Evolutionary conservation across 2,329 filamentous ascomycete genomes (phyloP), one percentile per base, ranked within the genome.

Genomic region (Fragosphaeria purpurea): DNA sequence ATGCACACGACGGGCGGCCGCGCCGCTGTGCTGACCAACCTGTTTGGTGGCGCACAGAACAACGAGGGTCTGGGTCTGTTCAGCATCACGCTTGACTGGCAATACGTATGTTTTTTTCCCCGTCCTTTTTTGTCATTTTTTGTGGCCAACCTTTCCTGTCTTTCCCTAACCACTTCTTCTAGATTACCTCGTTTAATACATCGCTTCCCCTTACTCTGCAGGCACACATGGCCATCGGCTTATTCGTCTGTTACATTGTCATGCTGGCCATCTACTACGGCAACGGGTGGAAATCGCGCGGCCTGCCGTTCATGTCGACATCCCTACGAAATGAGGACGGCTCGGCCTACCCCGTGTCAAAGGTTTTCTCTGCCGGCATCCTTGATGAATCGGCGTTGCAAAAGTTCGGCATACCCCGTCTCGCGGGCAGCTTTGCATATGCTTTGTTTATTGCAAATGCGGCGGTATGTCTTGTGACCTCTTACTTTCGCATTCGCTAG

Each of bases 381-480:
- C 63, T 80, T 30, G 60, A 74, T 54, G 51, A 70, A 50, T 54
- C 59, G 0, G 67, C 69, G 0, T 50, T 80, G 31, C 60, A 60
- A 0, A 57, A 64, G 32, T 67, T 70, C 46, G 76, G 76, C 2
- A 52, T 72, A 3, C 76, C 76, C 0, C 66, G 59, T 7, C 59
- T 80, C 3, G 69, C 69, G 0, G 75, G 73, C 1, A 68, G 62
- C 1, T 79, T 79, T 55, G 75, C 74, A 0, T 77, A 71, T 43
- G 63, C 70, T 2, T 68, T 79, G 65, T 71, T 80, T 53, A 79
- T 79, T 65, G 73, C 75, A 2, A 79, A 79, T 60, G 72, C 73
- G 54, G 75, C 76, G 35, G 72, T 75, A 63, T 60, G 72, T 68
- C 42, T 10, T 22, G 22, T 22, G 22, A 22, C 22, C 22, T 22